Percentiles rank a stretch among this genome's conserved stretches.
These are phyloP conservation scores for Diaporthe sp. DNA, from an alignment of 2,329 filamentous ascomycete genomes.

Conservation along the genomic window DNA sequence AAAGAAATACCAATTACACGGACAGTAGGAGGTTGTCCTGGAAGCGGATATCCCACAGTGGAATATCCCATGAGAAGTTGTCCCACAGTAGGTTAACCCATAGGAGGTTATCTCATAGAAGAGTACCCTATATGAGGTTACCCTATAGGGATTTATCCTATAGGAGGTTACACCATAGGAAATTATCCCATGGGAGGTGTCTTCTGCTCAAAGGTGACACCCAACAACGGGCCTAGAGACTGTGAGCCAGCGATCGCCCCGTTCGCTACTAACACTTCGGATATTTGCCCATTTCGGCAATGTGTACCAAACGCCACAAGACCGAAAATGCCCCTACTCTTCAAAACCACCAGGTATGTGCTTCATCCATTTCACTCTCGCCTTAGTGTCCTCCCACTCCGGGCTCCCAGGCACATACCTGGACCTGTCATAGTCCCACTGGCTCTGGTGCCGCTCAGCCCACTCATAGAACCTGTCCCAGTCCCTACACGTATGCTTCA, in stretches of 20 bases:
- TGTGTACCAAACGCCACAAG: neutral
- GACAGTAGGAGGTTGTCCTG: no score
- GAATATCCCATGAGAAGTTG: neutral
- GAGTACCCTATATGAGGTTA: neutral
- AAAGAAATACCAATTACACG: neutral
- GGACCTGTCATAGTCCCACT: neutral
- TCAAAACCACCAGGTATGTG: neutral
- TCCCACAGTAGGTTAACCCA: no score
- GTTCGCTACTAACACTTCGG: neutral
- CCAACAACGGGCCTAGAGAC: neutral
- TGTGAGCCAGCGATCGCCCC: neutral
- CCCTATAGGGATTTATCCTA: neutral
- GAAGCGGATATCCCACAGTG: neutral
- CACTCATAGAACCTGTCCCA: conserved; percentile 2
- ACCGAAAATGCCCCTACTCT: neutral
- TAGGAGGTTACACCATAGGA: neutral
- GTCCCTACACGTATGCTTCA: conserved; percentile 17
- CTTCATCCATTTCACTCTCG: neutral
- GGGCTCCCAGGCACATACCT: conserved; percentile 8
- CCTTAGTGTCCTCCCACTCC: conserved; percentile 11
- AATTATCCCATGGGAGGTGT: neutral
- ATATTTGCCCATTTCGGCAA: no score
- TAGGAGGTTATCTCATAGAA: neutral
- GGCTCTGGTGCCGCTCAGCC: conserved; percentile 12
- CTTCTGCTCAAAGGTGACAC: neutral